Evolutionary conservation across 805 yeast species (phyloP), one percentile per base, ranked within the genome.

Genomic region (Sugiyamaella floridensis): DNA sequence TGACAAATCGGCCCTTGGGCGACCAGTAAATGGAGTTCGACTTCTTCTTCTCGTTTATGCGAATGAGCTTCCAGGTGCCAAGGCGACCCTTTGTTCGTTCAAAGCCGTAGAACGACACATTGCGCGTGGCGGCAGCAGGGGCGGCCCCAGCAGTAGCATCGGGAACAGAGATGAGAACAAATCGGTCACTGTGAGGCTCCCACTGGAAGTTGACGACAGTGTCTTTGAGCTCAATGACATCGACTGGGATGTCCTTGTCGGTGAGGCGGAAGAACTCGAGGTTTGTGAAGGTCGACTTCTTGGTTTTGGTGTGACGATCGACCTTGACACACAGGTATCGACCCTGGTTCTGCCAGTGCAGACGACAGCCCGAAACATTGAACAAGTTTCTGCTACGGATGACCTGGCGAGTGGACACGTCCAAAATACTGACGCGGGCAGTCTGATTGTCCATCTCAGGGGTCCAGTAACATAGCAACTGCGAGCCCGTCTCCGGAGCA

Each of bases 301-400:
- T 87, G 48, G 97, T 85, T 72, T 93, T 93, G 53, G 97, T 88
- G 73, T 89, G 96, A 73, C 98, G 88, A 71, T 90, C 97, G 61
- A 93, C 97, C 75, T 87, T 89, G 66, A 90, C 95, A 74, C 97
- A 88, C 67, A 93, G 74, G 68, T 75, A 85, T 63, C 82, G 83
- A 58, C 88, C 89, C 61, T 86, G 83, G 59, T 81, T 83, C 73
- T 93, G 98, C 99, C 99, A 93, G 76, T 83, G 89, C 74, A 93
- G 73, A 64, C 84, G 79, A 72, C 93, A 89, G 66, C 86, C 92
- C 53, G 89, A 80, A 49, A 93, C 99, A 73, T 93, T 97, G 77
- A 93, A 89, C 71, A 93, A 77, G 71, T 92, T 90, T 62, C 92
- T 84, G 55, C 96, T 86, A 79, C 97, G 86, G 56, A 93, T 71